Evolutionary conservation across 345 rosid genomes (phyloP).

Genomic region (Eucalyptus regnans): DNA sequence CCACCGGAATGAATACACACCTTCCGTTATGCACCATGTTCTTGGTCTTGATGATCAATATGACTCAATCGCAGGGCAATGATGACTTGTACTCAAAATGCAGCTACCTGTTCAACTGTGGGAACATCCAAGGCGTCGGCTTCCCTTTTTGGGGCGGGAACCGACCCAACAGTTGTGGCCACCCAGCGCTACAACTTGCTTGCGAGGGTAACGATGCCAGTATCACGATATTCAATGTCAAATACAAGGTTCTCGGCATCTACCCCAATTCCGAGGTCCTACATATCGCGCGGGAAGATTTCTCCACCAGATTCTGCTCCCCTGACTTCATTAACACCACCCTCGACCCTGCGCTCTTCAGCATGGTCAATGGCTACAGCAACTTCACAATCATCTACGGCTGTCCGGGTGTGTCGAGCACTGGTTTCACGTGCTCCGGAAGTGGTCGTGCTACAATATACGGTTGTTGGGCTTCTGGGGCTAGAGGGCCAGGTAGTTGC

Average conservation of each 20-base stretch:
- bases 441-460: neutral
- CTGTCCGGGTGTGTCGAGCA: neutral
- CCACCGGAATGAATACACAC: neutral
- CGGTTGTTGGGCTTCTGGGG: neutral
- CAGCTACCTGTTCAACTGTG: neutral
- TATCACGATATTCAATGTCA: neutral
- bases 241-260: neutral
- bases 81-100: neutral
- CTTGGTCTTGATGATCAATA: neutral
- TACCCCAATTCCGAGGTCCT: neutral
- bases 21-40: neutral
- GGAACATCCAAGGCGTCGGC: neutral
- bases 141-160: conserved; percentile 21
- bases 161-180: conserved; percentile 6
- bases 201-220: neutral
- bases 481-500: neutral
- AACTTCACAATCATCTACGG: conserved; percentile 2
- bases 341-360: neutral
- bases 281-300: conserved; percentile 2
- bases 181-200: conserved; percentile 1
- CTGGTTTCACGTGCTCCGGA: neutral
- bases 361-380: neutral
- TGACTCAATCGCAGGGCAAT: neutral
- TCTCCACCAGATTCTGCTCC: neutral
- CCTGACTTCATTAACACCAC: conserved; percentile 3